A percentile compares a stretch with the other conserved stretches of the same genome.
phyloP scores from a whole-genome alignment of 2,329 filamentous ascomycete genomes.

The Onygena corvina region DNA sequence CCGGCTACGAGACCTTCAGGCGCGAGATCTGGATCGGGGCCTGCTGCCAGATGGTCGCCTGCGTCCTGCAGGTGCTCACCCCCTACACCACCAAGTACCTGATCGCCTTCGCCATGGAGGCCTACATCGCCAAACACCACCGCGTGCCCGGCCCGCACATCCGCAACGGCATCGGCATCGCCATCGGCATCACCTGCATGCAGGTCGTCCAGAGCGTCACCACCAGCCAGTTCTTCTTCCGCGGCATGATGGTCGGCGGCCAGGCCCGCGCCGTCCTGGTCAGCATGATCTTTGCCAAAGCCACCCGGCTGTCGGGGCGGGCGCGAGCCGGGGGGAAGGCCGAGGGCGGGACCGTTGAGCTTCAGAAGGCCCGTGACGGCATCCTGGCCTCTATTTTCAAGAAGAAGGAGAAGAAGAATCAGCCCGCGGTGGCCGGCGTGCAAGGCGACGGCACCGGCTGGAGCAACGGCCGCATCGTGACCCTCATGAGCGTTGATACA shows the following conservation, averaged over 20 bases:
- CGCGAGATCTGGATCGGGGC: slow-evolving; percentile 77
- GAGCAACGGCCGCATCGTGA: slow-evolving; percentile 84
- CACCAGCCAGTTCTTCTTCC: slow-evolving; percentile 84
- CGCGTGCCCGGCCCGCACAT: slow-evolving; percentile 51
- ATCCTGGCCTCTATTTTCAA: slow-evolving; percentile 25
- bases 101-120: slow-evolving; percentile 71
- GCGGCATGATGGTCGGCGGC: slow-evolving; percentile 82
- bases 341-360: slow-evolving; percentile 31
- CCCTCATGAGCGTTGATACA: slow-evolving; percentile 89
- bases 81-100: slow-evolving; percentile 78
- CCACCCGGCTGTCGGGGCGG: slow-evolving; percentile 74
- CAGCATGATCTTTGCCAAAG: slow-evolving; percentile 79
- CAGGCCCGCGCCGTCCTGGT: slow-evolving; percentile 72
- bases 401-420: slow-evolving; percentile 21
- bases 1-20: slow-evolving; percentile 76
- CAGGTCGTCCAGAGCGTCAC: slow-evolving; percentile 69
- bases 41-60: slow-evolving; percentile 59
- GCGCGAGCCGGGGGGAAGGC: slow-evolving; percentile 69
- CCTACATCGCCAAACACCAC: slow-evolving; percentile 53
- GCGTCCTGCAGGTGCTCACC: slow-evolving; percentile 62
- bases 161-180: slow-evolving; percentile 65
- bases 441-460: slow-evolving; percentile 66
- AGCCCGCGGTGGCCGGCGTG: slow-evolving; percentile 36
- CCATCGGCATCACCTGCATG: slow-evolving; percentile 74
- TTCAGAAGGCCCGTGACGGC: slow-evolving; percentile 34